Percentiles rank a stretch among this genome's conserved stretches.
phyloP scores from a whole-genome alignment of 768 basidiomycete genomes.

The Paxillus involutus region DNA sequence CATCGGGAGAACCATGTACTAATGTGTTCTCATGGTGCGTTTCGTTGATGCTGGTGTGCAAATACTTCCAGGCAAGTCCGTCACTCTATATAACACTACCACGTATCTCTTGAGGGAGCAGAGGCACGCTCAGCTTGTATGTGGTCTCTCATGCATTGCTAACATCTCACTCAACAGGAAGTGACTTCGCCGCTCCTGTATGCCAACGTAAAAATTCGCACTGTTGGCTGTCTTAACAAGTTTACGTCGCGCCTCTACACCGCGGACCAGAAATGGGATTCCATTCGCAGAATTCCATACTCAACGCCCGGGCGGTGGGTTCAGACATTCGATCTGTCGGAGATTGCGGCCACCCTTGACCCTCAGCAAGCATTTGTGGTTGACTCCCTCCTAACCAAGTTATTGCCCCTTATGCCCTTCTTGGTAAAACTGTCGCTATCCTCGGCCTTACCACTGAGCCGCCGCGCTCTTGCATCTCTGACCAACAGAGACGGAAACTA shows the following conservation, averaged over 20 bases:
- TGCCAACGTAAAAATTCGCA: constrained; percentile 46
- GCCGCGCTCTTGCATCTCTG: constrained; percentile 54
- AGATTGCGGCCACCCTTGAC: constrained; percentile 42
- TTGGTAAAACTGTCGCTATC: constrained; percentile 53
- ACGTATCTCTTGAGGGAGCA: neutral
- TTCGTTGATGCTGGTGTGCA: constrained; percentile 39
- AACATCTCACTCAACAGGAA: constrained; percentile 42
- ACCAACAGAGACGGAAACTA: constrained; percentile 48
- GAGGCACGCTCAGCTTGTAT: neutral
- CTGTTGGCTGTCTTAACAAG: constrained; percentile 46
- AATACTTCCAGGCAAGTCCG: constrained; percentile 37
- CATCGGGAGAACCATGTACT: constrained; percentile 6
- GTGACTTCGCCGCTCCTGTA: constrained; percentile 69
- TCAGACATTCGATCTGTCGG: constrained; percentile 69
- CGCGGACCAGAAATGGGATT: constrained; percentile 84
- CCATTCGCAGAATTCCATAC: constrained; percentile 81
- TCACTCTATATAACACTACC: neutral
- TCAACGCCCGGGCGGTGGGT: constrained; percentile 91
- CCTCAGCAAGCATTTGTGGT: constrained; percentile 47
- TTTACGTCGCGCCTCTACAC: constrained; percentile 57
- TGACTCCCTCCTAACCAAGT: constrained; percentile 60
- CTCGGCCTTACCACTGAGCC: constrained; percentile 58
- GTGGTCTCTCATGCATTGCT: constrained; percentile 8
- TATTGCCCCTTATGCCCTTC: constrained; percentile 72
- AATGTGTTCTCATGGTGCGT: constrained; percentile 16